These are phyloP conservation scores for Leccinum fibrillosum DNA, from an alignment of 768 basidiomycete genomes.

Conservation along the genomic window DNA sequence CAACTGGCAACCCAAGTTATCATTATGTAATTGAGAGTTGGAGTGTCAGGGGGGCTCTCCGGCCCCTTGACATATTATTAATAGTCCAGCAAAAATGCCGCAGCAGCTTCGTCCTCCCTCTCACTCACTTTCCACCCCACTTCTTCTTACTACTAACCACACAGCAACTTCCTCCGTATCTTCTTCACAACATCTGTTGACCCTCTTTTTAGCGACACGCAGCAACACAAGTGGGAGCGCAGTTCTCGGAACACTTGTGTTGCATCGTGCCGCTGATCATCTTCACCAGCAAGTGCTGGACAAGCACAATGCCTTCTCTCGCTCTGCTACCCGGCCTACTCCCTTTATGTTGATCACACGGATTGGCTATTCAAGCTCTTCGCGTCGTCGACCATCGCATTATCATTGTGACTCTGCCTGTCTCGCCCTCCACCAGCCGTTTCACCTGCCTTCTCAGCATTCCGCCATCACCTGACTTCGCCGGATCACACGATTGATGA, in stretches of 20 bases:
- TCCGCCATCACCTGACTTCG: constrained; percentile 10
- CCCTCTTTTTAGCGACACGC: constrained; percentile 8
- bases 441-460: not conserved
- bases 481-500: not conserved
- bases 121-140: not conserved
- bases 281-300: not conserved
- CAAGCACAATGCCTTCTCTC: not conserved
- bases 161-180: not conserved
- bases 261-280: constrained; percentile 13
- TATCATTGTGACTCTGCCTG: not conserved
- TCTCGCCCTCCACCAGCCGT: not conserved
- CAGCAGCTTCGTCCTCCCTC: constrained; percentile 13
- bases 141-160: not conserved
- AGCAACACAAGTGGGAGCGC: constrained; percentile 41
- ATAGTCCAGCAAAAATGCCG: constrained; percentile 38
- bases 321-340: not conserved
- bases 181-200: not conserved
- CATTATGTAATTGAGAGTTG: not conserved
- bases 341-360: no score
- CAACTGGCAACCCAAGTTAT: no score
- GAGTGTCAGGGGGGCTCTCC: not conserved
- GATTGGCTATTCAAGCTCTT: not conserved
- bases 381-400: not conserved
- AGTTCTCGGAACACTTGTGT: constrained; percentile 43
- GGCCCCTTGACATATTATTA: constrained; percentile 10